Conservation (phyloP, 805 yeast genomes). For the Nakazawaea wyomingensis region DNA sequence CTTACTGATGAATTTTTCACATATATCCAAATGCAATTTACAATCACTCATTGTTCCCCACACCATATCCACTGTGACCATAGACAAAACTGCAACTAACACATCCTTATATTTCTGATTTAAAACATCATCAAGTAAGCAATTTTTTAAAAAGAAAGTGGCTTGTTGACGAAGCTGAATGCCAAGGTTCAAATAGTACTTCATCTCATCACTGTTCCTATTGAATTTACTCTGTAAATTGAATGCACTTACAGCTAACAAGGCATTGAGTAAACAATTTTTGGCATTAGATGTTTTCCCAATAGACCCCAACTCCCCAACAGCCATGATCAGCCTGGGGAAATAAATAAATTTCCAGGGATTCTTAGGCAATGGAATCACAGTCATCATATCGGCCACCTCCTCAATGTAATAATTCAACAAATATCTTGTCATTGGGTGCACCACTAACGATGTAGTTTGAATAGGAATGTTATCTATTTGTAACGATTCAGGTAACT, state of each 20-base stretch:
- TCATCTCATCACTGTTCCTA: conserved; percentile 62
- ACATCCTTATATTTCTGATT: conserved; percentile 78
- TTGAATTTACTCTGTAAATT: conserved; percentile 69
- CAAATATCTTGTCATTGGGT: conserved; percentile 67
- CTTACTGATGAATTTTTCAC: conserved; percentile 68
- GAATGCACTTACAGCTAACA: conserved; percentile 78
- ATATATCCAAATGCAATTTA: conserved; percentile 65
- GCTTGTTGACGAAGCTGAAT: conserved; percentile 74
- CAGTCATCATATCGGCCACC: conserved; percentile 73
- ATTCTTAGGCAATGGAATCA: conserved; percentile 61
- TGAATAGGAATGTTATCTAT: conserved; percentile 42
- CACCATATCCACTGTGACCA: conserved; percentile 84
- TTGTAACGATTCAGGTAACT: conserved; percentile 39
- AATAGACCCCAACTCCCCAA: conserved; percentile 72
- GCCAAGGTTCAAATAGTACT: conserved; percentile 66
- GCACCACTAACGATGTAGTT: conserved; percentile 54
- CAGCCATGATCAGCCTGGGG: conserved; percentile 75
- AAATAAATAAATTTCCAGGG: conserved; percentile 89
- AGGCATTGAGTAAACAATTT: conserved; percentile 71
- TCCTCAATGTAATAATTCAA: conserved; percentile 66
- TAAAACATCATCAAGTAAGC: conserved; percentile 46
- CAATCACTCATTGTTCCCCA: conserved; percentile 92
- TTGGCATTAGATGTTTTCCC: conserved; percentile 75
- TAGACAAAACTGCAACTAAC: conserved; percentile 73
- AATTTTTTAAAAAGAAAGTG: conserved; percentile 54